Evolutionary conservation across 23 red algal species (phyloP), one percentile per base, ranked within the genome.

Genomic region (Cyanidioschyzon merolae): DNA sequence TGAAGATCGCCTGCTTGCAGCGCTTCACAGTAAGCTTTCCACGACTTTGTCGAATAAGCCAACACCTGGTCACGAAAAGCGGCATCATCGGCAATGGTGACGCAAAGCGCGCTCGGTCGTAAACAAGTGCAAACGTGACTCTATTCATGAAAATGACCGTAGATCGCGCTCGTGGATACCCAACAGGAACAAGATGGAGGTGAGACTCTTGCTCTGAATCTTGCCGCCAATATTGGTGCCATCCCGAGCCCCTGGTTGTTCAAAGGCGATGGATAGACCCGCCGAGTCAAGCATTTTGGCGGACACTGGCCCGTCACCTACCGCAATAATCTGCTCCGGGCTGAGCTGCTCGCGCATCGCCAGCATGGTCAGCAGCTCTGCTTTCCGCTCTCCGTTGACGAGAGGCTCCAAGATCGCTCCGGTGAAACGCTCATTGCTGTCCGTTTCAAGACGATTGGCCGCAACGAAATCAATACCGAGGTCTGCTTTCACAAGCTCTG

Each of bases 241-340:
- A 31, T 82, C 51, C 7, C 87, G 67, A 76, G 50, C 58, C 50
- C 63, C 79, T 15, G 84, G 85, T 78, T 98, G 94, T 63, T 98
- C 94, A 87, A 91, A 91, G 0, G 94, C 85, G 29, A 98, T 85
- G 12, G 81, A 67, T 83, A 98, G 77, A 16, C 94, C 94, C 7
- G 88, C 94, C 2, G 39, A 67, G 0, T 67, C 76, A 24, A 98
- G 77, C 94, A 98, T 91, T 75, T 88, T 80, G 16, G 84, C 68
- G 40, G 80, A 86, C 16, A 98, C 94, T 1, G 94, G 94, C 37
- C 94, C 94, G 58, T 98, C 94, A 17, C 94, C 94, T 21, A 98
- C 85, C 1, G 88, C 94, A 74, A 98, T 80, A 18, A 98, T 76
- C 37, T 98, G 94, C 54, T 98, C 94, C 31, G 67, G 58, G 34